Evolutionary conservation across 108 stramenopile genomes (phyloP), one percentile per base, ranked within the genome.

Genomic region (Cyclostephanos invisitatus): DNA sequence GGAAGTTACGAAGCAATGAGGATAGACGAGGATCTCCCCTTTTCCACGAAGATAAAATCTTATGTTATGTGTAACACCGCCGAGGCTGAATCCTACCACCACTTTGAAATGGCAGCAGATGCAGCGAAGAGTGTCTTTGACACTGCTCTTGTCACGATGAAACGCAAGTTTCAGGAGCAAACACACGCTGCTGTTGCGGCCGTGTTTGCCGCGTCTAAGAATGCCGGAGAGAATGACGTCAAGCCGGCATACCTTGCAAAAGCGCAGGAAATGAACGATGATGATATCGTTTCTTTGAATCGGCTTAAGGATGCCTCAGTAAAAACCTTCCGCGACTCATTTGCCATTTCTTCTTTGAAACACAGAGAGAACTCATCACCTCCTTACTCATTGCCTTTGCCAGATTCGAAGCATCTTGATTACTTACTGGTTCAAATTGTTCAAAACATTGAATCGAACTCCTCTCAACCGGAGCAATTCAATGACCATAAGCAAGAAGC

Each of bases 1-100:
- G 90, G 93, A 2, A 94, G 91, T 64, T 94, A 91, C 59, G 87
- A 90, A 50, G 72, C 87, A 7, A 94, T 94, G 91, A 59, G 83
- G n/a, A 75, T 82, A 35, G 93, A 94, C 66, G 83, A 86, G 40
- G 81, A 87, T 10, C 78, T 94, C 17, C 87, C 90, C 4, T 94
- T 94, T 60, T 50, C 70, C 5, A 66, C 49, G 10, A 83, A 74
- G 44, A 86, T 91, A 42, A 77, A 68, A 38, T 72, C 63, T 32
- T 84, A 78, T 68, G 79, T 83, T n/a, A 70, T 71, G 47, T 65
- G 50, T 24, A 85, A 89, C 55, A 72, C 46, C 24, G 61, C 78
- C n/a, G 86, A 87, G 64, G 70, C 78, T 27, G 78, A 73, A 20
- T 85, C 87, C 17, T 70, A 80, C 44, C 77, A 70, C 42, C 71